These are phyloP conservation scores for Dothistroma septosporum DNA, from an alignment of 2,329 filamentous ascomycete species.

Conservation along the genomic window DNA sequence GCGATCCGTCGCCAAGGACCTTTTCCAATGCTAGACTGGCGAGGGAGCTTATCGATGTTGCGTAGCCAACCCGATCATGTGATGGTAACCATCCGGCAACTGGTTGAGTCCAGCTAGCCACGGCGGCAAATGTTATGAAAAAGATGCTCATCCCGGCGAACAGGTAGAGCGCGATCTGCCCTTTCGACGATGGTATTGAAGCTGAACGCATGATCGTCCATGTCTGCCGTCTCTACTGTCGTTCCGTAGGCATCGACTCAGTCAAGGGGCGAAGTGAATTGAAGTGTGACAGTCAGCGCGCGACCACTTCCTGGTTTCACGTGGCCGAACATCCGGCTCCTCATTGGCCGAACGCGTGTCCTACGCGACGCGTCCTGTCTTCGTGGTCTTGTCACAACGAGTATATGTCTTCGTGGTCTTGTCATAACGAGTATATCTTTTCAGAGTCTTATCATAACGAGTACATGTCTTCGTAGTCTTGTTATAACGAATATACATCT, in stretches of 20 bases:
- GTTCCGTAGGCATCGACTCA: not conserved
- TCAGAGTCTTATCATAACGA: too few relatives aligned
- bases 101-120: slow-evolving; percentile 12
- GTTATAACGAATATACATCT: too few relatives aligned
- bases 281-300: not conserved
- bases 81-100: slow-evolving; percentile 5
- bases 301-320: not conserved
- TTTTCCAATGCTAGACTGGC: slow-evolving; percentile 41
- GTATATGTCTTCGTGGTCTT: too few relatives aligned
- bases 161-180: slow-evolving; percentile 10
- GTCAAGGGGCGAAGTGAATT: not conserved
- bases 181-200: slow-evolving; percentile 1
- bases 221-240: not conserved
- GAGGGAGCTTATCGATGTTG: slow-evolving; percentile 16
- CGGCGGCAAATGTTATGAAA: slow-evolving; percentile 14
- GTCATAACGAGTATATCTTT: too few relatives aligned
- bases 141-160: slow-evolving; percentile 11
- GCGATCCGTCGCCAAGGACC: slow-evolving; percentile 40
- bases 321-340: not conserved
- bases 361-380: not conserved
- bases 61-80: not conserved
- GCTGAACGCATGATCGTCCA: slow-evolving; percentile 9
- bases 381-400: too few relatives aligned
- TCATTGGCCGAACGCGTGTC: not conserved
- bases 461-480: too few relatives aligned